Evolutionary conservation across 2,329 filamentous ascomycete genomes (phyloP), one percentile per base, ranked within the genome.

Genomic region (Lizonia empirigonia): DNA sequence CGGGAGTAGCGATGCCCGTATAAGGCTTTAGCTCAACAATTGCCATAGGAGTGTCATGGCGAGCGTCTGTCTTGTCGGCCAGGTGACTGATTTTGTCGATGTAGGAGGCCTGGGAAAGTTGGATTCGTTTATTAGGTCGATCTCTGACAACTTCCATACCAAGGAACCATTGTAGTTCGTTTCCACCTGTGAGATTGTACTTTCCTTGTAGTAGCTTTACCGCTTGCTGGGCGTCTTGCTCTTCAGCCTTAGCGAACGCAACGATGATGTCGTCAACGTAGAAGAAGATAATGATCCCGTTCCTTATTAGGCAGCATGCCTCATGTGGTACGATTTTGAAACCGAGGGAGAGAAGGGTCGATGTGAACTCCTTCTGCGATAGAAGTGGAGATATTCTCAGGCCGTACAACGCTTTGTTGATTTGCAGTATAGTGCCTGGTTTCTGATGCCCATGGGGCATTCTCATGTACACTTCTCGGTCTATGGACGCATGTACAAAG

Each of bases 401-500:
- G 3, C 38, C 24, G 24, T 41, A 41, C 23, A 41, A 16, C 8
- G 38, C 38, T 16, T 41, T 41, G 4, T 41, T 19, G 9, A 41
- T 8, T 15, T 10, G 7, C 6, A 41, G 19, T 10, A 41, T 30
- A 8, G 38, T 41, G 2, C 38, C 38, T 2, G 38, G 38, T 13
- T 27, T 41, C 12, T 19, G 6, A 41, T 41, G 29, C n/a, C 38
- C 38, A 16, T 9, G 4, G 6, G 38, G 38, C 38, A 41, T 41
- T 29, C 38, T 12, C 38, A 41, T 41, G 26, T 41, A 41, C 6
- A 41, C 22, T 27, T 23, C 42, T 26, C 27, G 15, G 23, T 65
- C 44, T 7, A 62, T 42, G 7, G 9, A 7, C 13, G 39, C 55
- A 29, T 64, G 53, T 7, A 58, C 15, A 34, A 67, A 67, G 10